phyloP scores from a whole-genome alignment of 495 filamentous ascomycete genomes.

The Delitschia confertaspora region DNA sequence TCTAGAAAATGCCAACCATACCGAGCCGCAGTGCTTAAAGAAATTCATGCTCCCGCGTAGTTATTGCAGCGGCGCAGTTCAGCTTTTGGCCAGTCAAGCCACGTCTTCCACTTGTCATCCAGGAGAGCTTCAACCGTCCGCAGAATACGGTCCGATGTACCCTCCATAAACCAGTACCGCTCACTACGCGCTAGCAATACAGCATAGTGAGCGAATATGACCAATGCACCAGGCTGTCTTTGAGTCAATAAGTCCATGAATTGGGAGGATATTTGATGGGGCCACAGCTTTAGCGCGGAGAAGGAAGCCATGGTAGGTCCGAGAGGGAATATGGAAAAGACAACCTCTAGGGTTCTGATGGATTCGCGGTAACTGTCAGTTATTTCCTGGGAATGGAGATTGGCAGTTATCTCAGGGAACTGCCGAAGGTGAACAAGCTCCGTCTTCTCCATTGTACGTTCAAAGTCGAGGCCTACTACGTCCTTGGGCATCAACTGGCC shows the following conservation, averaged over 20 bases:
- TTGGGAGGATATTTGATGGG: conserved; percentile 3
- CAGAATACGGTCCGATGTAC: conserved; percentile 6
- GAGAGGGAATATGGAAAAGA: neutral
- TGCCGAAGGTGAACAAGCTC: conserved; percentile 6
- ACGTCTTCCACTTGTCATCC: conserved; percentile 9
- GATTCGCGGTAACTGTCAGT: conserved; percentile 12
- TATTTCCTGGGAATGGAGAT: conserved; percentile 14
- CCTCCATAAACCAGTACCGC: conserved; percentile 15
- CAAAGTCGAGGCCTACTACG: conserved; percentile 2
- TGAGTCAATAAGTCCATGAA: conserved; percentile 19
- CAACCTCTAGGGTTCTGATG: conserved; percentile 6
- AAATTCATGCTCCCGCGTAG: no score
- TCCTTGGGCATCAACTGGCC: conserved; percentile 8
- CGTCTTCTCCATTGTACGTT: neutral
- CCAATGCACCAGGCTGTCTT: conserved; percentile 17
- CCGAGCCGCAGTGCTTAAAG: no score
- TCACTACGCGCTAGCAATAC: conserved; percentile 7
- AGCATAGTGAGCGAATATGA: conserved; percentile 21
- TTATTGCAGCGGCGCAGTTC: no score
- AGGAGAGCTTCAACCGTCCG: conserved; percentile 7
- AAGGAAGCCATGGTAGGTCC: neutral
- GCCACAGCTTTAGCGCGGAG: conserved; percentile 13
- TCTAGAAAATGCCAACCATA: no score
- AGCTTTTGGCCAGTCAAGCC: conserved; percentile 19
- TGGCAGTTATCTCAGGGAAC: conserved; percentile 3